Base-by-base conservation (phyloP, 1,139 yeast species). In the Sugiyamaella sp. region DNA sequence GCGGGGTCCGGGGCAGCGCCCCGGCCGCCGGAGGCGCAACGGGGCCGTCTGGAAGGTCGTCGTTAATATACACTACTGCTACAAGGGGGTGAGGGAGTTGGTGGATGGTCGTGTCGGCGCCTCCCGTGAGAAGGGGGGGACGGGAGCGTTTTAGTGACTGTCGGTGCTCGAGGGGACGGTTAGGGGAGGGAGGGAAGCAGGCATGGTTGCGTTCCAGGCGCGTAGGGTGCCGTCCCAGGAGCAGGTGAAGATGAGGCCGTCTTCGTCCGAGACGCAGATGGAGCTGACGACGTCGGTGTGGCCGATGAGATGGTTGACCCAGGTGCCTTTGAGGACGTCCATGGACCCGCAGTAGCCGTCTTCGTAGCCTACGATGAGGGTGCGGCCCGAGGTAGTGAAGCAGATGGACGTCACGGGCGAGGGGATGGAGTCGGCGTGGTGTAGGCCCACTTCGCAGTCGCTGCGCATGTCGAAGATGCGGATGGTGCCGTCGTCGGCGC, bases 401-500 rank as follows among this genome's bases (percentile, higher is more conserved):
- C 85, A 93, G 17, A 89, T 66, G 0, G 95, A 82, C 10, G 81
- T 74, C 20, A 89, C 84, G 3, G 68, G 58, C 25, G 65, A 52
- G 25, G 55, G 41, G 40, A 57, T 9, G 9, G 22, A 38, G 21
- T 50, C 54, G 21, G 74, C 66, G 54, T 84, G 66, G 8, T 78
- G 70, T 14, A 66, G 67, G 4, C 82, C 78, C 43, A 90, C 67
- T 60, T 82, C 85, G 60, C 95, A 82, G 67, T 87, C 96, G 3
- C 91, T 78, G 57, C 97, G 76, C 47, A 87, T 69, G 66, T 91
- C 97, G 68, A 81, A 87, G 51, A 89, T 69, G 52, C 88, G 77
- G n/a, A 88, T 75, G 0, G 78, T 67, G 1, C 95, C 93, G 66
- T 89, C 95, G 63, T 89, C 97, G 41, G 89, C 80, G 1, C 83